Evolutionary conservation across 176 grass and related monocot genomes (phyloP), one percentile per base, ranked within the genome.

Genomic region (Aegilops longissima): DNA sequence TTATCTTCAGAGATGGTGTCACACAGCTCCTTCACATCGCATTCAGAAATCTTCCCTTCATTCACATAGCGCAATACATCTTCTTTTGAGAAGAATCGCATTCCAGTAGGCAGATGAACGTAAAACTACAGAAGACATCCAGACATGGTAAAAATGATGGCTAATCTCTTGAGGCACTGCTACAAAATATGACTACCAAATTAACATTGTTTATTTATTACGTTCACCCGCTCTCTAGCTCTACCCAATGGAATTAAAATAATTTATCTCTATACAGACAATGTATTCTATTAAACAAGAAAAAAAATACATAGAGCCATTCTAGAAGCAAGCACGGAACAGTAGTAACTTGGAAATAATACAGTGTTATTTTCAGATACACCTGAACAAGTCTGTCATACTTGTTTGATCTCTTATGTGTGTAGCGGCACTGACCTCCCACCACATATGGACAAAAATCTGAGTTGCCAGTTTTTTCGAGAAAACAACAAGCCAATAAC

Each of bases 41-140:
- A 82, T 29, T 42, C 31, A 68, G 80, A 90, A 85, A 90, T 44
- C 71, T 16, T 38, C 5, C 88, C 88, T 69, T 87, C 70, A 39
- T 90, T 78, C 70, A 59, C 76, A 61, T 78, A 93, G 20, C 10
- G 12, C 71, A 90, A 49, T 82, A 93, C 88, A 29, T 93, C 85
- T 90, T 64, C 81, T 86, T 93, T 87, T 40, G 81, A 93, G 29
- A 87, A 78, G 65, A 90, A 93, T 27, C 82, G 61, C 44, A 54
- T 56, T 29, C 88, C 82, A 61, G 85, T 93, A 65, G 76, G 40
- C 3, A 76, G 77, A 66, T 93, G 70, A 79, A 79, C 66, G 84
- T 87, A 93, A 63, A 86, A 93, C 91, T 93, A 40, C 71, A 85
- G 39, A 88, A 77, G 12, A 56, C 30, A 75, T 17, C 77, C 12